These are phyloP conservation scores for Zarea fungicola DNA, from an alignment of 2,329 filamentous ascomycete species.

Conservation along the genomic window DNA sequence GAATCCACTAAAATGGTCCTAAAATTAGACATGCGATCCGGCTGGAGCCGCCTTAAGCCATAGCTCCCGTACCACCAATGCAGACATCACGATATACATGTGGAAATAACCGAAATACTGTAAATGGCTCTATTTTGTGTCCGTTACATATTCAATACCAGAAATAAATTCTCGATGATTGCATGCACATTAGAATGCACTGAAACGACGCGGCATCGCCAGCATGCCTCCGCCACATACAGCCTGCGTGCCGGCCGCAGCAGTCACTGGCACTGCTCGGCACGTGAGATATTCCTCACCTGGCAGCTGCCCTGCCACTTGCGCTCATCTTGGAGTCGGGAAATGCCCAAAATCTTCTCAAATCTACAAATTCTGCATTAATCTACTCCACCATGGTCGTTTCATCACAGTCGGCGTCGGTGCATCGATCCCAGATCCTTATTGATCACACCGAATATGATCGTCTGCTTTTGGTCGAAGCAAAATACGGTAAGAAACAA, in stretches of 20 bases:
- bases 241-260: slow-evolving; percentile 5
- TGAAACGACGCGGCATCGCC: too few species aligned
- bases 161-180: too few species aligned
- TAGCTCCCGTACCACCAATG: too few species aligned
- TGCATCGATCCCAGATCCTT: slow-evolving; percentile 5
- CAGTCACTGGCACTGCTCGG: slow-evolving; percentile 2
- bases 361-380: not conserved
- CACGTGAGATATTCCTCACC: slow-evolving; percentile 10
- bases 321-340: not conserved
- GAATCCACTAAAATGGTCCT: too few species aligned
- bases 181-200: not conserved
- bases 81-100: too few species aligned
- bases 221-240: not conserved
- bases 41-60: too few species aligned
- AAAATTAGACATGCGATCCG: too few species aligned
- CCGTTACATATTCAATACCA: too few species aligned
- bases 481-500: slow-evolving; percentile 13
- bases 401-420: not conserved
- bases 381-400: not conserved
- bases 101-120: too few species aligned
- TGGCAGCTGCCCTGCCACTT: slow-evolving; percentile 3
- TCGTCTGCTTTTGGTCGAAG: not conserved
- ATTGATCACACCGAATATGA: slow-evolving; percentile 11
- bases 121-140: too few species aligned
- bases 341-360: not conserved